Evolutionary conservation across 495 filamentous ascomycete species (phyloP), one percentile per base, ranked within the genome.

Genomic region (Penicillium flavigenum): DNA sequence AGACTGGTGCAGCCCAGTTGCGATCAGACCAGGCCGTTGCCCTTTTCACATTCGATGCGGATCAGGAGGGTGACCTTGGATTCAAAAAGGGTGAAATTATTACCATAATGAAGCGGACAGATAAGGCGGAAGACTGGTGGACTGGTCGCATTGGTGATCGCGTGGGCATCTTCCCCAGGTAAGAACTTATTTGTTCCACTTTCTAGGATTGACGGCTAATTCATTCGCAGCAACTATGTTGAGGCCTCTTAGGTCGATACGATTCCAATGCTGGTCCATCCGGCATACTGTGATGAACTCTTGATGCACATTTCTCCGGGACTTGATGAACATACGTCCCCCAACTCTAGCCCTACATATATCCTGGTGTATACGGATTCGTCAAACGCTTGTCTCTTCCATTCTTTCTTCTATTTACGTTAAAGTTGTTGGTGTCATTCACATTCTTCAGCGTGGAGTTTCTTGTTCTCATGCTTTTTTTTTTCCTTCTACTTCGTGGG

Each of bases 71-170:
- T 22, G 94, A 98, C 69, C 72, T 98, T 56, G 88, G 86, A 0
- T 98, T 98, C 79, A 96, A 95, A 79, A 98, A 98, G 78, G 94
- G 94, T 19, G 94, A 98, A 34, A 75, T 98, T 48, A 96, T 98
- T 61, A 97, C 92, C n/a, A 94, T 98, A 54, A 72, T 93, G 19
- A 98, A 98, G 77, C 88, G 89, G 68, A 97, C 94, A n/a, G 90
- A 98, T 0, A 88, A 88, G 58, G 86, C 85, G 10, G 92, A 96
- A 71, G 95, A 93, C 84, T 97, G 92, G 92, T 90, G 77, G 77
- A 88, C 86, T 32, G 86, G 86, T 27, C 76, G 79, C 51, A 82
- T 88, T 51, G 86, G 85, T 16, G 79, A 81, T 62, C 75, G 83
- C 17, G 83, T 84, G 26, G 85, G 85, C 50, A 85, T 86, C 42